These are phyloP conservation scores for Sphaerulina vaccinii DNA, from an alignment of 2,329 filamentous ascomycete genomes.

Conservation along the genomic window DNA sequence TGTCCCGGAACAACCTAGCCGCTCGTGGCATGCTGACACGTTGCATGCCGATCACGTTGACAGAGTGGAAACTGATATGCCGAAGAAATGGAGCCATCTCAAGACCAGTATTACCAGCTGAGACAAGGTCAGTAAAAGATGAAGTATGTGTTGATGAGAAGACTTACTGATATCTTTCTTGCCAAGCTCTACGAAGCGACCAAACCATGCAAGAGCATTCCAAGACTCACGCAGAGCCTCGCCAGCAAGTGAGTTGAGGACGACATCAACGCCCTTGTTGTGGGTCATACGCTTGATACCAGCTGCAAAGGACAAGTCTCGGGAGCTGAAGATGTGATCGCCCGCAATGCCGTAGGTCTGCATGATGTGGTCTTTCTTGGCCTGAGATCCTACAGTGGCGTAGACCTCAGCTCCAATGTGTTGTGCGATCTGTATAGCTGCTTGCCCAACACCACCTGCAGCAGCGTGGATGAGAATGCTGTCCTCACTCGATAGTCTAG, in stretches of 20 bases:
- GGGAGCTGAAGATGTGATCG: conserved; percentile 37
- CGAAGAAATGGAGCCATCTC: conserved; percentile 17
- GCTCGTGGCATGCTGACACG: conserved; percentile 4
- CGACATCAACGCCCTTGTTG: conserved; percentile 38
- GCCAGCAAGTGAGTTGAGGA: conserved; percentile 36
- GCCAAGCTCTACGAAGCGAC: conserved; percentile 35
- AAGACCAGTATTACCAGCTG: conserved; percentile 18
- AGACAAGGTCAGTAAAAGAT: not conserved
- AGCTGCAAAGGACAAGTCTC: conserved; percentile 33
- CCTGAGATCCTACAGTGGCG: conserved; percentile 32
- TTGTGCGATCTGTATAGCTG: conserved; percentile 31
- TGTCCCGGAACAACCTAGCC: conserved; percentile 16
- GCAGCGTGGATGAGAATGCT: conserved; percentile 39
- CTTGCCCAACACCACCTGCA: conserved; percentile 36
- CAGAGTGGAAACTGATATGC: conserved; percentile 12
- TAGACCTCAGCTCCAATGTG: conserved; percentile 33
- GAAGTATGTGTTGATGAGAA: not conserved
- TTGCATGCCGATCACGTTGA: conserved; percentile 21
- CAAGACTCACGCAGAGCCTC: conserved; percentile 31
- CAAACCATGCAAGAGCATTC: conserved; percentile 34
- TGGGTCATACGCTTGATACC: conserved; percentile 32
- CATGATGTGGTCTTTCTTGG: conserved; percentile 33
- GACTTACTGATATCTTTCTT: conserved; percentile 21
- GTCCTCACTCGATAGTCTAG: conserved; percentile 35
- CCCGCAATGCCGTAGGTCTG: conserved; percentile 30